Evolutionary conservation across 495 filamentous ascomycete species (phyloP), one percentile per base, ranked within the genome.

Genomic region (Oidiodendron maius): DNA sequence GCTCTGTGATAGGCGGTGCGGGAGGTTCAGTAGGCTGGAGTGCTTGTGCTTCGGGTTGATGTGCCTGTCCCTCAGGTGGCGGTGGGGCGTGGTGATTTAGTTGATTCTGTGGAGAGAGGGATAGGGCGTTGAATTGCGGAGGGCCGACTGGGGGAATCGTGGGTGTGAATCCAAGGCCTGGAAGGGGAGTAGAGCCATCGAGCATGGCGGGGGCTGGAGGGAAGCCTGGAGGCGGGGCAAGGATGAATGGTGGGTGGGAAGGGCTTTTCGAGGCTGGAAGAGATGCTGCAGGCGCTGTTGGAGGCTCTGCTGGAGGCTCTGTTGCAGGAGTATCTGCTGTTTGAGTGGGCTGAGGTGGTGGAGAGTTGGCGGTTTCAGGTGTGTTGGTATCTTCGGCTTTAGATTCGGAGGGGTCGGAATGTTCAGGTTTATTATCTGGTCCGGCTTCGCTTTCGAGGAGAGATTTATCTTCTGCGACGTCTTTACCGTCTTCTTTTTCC

Each of bases 151-250:
- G 44, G 3, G 30, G 11, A 22, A n/a, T 45, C 15, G 45, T 4
- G 11, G 40, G 18, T 32, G 17, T 47, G 22, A 44, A 57, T 9
- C 58, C 53, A 10, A 60, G 43, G 15, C 57, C 57, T 3, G 58
- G 54, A 3, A 61, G 40, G 28, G 58, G 58, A n/a, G 48, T 41
- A 12, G 58, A 61, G 13, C 58, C 58, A 28, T 61, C 58, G 5
- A 43, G 56, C 13, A 47, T 35, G 22, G 62, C 54, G 21, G 59
- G 58, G 0, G 41, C 23, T 6, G 17, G 23, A 15, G 15, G 25
- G 15, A 23, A 18, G 21, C 13, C 13, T 26, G n/a, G 23, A 4
- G 25, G 41, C 23, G 41, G 41, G 24, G 48, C 53, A 30, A 50
- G 61, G 51, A 46, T 50, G 46, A 35, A 50, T 45, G 44, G 45